Conservation (phyloP, 768 basidiomycete genomes). For the Leccinellum rugosiceps region DNA sequence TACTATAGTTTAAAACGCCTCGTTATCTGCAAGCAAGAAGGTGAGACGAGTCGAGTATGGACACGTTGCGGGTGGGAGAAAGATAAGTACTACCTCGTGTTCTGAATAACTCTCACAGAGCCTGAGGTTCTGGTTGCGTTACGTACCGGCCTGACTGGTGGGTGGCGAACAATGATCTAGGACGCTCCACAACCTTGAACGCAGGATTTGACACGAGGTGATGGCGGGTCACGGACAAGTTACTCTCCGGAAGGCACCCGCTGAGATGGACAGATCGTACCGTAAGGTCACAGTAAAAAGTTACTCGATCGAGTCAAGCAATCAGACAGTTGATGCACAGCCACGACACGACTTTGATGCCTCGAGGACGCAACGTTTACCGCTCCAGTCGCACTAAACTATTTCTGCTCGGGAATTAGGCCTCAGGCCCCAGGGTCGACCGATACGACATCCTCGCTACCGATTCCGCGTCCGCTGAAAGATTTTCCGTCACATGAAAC, state of each 20-base stretch:
- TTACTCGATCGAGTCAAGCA: not conserved
- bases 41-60: not conserved
- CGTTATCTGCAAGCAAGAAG: not conserved
- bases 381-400: not conserved
- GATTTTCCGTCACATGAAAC: not conserved
- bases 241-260: not conserved
- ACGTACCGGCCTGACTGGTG: conserved; percentile 5
- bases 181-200: not conserved
- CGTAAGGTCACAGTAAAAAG: not conserved
- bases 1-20: conserved; percentile 1
- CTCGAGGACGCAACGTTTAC: conserved; percentile 24
- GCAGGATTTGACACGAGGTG: conserved; percentile 9
- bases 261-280: not conserved
- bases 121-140: not conserved
- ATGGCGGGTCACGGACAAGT: not conserved
- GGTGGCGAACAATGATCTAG: conserved; percentile 1
- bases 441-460: not conserved
- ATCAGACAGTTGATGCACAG: conserved; percentile 1
- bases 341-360: conserved; percentile 15
- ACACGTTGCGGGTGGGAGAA: conserved; percentile 5
- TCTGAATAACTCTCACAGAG: conserved; percentile 6
- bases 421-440: not conserved
- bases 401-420: not conserved
- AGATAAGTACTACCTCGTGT: conserved; percentile 17
- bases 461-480: not conserved